Base-by-base conservation (phyloP, 225 moss, liverwort and hornwort genomes). In the Anthoceros angustus region DNA sequence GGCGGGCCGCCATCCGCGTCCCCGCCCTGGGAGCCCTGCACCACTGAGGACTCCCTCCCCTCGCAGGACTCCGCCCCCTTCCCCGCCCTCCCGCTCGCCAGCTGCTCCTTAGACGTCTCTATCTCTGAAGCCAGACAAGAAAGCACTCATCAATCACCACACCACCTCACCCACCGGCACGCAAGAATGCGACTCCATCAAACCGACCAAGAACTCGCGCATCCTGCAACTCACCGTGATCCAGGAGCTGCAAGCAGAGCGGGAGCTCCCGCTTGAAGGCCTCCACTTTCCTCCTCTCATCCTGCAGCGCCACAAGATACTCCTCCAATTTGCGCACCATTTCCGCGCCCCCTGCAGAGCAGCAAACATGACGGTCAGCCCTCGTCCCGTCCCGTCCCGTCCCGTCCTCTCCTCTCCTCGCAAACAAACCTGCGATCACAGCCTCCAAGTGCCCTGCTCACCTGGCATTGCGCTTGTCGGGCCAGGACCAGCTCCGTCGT, bases 261-360 rank as follows among this genome's bases (percentile, higher is more conserved):
- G 98, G 98, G 14, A 98, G 83, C 69, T 92, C 98, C 63, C 98
- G 72, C 68, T 98, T 92, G 63, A 92, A 98, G 39, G 86, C 98
- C 74, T 98, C 98, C 68, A 98, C 92, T 79, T 98, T 98, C 43
- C 89, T 79, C 67, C 86, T 79, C 74, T 98, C 98, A 73, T 92
- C 84, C 66, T 81, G 78, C 64, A 98, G 79, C 12, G 84, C 81
- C 62, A 73, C 80, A 74, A 98, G 66, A 64, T 92, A 80, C 14
- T 69, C 79, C 42, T 86, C 83, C 64, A 85, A 71, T 15, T 84
- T 79, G 73, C 71, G 83, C 25, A 38, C 69, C 55, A 55, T 55
- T 55, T 55, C 55, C 55, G n/a, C 55, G 55, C n/a, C 6, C 23
- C 55, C 55, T 55, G 55, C 12, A 7, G 55, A 46, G 12, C 2